phyloP scores from a whole-genome alignment of 768 basidiomycete genomes.

The Sporobolomyces pararoseus region DNA sequence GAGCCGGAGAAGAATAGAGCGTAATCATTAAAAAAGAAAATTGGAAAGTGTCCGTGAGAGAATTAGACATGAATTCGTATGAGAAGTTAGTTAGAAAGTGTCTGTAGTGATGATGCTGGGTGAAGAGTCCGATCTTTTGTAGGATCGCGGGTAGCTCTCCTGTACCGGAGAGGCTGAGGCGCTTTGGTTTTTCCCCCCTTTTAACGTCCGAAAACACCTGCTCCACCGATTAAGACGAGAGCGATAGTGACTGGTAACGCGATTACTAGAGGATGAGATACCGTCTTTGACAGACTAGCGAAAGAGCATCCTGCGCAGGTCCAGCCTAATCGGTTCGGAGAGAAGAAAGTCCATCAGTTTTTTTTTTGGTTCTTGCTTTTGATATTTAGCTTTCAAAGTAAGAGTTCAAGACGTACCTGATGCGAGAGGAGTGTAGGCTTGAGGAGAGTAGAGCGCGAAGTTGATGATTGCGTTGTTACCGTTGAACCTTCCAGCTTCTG shows the following conservation, averaged over 20 bases:
- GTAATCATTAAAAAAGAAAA: background rate
- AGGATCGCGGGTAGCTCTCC: too few species aligned
- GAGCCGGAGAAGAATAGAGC: background rate
- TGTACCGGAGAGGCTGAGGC: too few species aligned
- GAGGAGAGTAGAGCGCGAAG: conserved; percentile 71
- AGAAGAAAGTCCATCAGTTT: background rate
- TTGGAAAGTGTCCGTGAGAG: background rate
- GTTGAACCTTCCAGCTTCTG: conserved; percentile 62
- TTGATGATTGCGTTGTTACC: conserved; percentile 62
- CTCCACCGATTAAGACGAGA: conserved; percentile 33
- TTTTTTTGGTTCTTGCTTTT: background rate
- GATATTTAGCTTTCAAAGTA: too few species aligned
- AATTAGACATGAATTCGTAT: background rate
- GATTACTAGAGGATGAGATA: conserved; percentile 28
- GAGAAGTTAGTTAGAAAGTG: background rate
- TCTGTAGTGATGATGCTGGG: background rate
- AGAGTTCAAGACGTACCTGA: conserved; percentile 17
- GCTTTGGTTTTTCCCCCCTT: too few species aligned
- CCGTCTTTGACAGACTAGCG: conserved; percentile 5
- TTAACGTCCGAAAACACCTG: conserved; percentile 40
- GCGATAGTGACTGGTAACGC: conserved; percentile 38
- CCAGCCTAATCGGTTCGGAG: conserved; percentile 33
- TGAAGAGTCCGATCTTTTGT: background rate
- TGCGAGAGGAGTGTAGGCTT: conserved; percentile 26
- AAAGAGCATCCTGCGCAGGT: conserved; percentile 46